phyloP scores from a whole-genome alignment of 1,284 basidiomycete species.

The Puccinia triticina region DNA sequence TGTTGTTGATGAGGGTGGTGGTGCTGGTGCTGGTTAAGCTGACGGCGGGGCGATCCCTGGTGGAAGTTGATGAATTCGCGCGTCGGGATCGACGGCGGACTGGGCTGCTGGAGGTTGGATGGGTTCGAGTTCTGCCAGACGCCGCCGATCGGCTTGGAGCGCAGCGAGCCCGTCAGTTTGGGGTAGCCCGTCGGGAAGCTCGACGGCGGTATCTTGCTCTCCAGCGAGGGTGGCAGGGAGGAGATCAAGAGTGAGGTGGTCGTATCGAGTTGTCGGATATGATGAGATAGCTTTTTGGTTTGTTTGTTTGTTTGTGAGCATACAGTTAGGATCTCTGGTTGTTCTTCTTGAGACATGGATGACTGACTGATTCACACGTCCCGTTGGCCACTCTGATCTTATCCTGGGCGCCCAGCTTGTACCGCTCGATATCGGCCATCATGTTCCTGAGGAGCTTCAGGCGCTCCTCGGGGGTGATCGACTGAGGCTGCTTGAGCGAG shows the following conservation, averaged over 20 bases:
- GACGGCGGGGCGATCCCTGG: background rate
- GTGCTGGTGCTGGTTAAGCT: background rate
- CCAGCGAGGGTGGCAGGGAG: constrained; percentile 33
- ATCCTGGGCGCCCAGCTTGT: constrained; percentile 95
- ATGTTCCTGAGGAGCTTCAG: constrained; percentile 87
- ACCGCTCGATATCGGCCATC: constrained; percentile 84
- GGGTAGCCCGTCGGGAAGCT: constrained; percentile 45
- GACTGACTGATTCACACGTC: constrained; percentile 77
- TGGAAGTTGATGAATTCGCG: constrained; percentile 39
- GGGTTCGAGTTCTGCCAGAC: constrained; percentile 40
- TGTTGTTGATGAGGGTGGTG: too few relatives aligned
- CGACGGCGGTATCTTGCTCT: constrained; percentile 16
- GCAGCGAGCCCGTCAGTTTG: constrained; percentile 31
- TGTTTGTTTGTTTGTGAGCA: background rate
- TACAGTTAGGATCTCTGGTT: background rate
- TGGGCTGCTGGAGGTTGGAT: constrained; percentile 15
- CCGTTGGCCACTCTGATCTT: constrained; percentile 96
- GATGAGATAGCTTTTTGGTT: constrained; percentile 44
- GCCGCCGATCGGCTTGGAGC: constrained; percentile 45
- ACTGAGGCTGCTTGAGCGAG: constrained; percentile 67
- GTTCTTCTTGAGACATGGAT: background rate
- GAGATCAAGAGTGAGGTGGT: constrained; percentile 43
- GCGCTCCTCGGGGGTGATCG: constrained; percentile 69
- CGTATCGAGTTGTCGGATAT: constrained; percentile 49
- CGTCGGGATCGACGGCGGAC: constrained; percentile 18